phyloP scores from a whole-genome alignment of 2,329 filamentous ascomycete species.

The Grosmannia clavigera region DNA sequence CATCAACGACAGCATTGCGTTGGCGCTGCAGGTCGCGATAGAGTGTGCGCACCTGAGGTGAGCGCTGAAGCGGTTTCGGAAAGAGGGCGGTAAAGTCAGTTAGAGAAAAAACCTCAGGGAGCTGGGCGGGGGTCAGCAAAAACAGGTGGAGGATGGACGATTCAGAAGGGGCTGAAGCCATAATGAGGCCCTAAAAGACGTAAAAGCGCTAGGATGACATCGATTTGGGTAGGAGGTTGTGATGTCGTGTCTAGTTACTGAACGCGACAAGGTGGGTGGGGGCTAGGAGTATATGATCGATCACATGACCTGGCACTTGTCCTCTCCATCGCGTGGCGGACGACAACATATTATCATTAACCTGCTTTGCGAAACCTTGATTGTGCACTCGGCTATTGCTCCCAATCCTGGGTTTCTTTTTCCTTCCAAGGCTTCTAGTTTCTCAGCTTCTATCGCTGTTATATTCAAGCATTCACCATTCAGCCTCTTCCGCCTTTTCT shows the following conservation, averaged over 20 bases:
- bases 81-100: conserved; percentile 68
- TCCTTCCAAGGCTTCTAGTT: not conserved
- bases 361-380: not conserved
- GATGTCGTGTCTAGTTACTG: not conserved
- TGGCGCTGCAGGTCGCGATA: conserved; percentile 72
- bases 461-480: not conserved
- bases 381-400: not conserved
- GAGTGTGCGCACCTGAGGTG: conserved; percentile 54
- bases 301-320: not conserved
- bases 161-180: conserved; percentile 55
- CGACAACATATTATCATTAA: not conserved
- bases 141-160: conserved; percentile 64
- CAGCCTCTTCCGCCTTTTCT: not conserved
- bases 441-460: not conserved
- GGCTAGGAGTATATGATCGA: not conserved
- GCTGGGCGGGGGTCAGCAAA: conserved; percentile 61
- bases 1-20: conserved; percentile 55
- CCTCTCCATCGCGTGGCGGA: not conserved
- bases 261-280: not conserved
- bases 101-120: conserved; percentile 62
- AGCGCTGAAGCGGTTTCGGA: conserved; percentile 51
- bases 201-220: not conserved
- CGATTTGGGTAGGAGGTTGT: not conserved
- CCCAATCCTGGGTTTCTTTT: not conserved
- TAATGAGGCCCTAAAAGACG: conserved; percentile 21